These are phyloP conservation scores for Tetrahymena thermophila DNA, from an alignment of 73 alveolate species.

Conservation along the genomic window DNA sequence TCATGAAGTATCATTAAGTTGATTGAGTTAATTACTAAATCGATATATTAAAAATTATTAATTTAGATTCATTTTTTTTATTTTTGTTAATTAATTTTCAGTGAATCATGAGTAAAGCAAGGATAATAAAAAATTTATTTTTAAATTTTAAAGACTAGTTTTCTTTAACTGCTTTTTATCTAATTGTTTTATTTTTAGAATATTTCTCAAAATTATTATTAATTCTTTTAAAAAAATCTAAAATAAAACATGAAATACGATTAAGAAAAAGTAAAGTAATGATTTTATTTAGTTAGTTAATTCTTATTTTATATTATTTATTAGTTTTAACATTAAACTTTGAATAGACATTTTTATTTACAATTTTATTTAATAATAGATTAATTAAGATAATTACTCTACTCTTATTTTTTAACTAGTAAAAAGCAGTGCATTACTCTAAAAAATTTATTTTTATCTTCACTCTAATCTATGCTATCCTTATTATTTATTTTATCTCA, in stretches of 20 bases:
- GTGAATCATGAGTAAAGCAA: background rate
- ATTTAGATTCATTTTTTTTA: background rate
- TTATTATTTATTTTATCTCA: background rate
- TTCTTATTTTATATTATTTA: too few species aligned
- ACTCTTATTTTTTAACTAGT: too few species aligned
- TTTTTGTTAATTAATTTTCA: too few species aligned
- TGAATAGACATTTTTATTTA: background rate
- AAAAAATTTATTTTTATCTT: too few species aligned
- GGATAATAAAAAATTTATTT: too few species aligned
- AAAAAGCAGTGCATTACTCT: too few species aligned
- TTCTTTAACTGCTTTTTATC: background rate
- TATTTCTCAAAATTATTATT: too few species aligned
- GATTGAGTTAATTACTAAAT: background rate
- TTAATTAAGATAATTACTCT: too few species aligned
- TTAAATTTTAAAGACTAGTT: background rate
- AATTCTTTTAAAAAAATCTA: background rate
- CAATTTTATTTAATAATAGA: background rate
- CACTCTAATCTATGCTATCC: background rate
- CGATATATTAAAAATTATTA: background rate
- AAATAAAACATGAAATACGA: too few species aligned
- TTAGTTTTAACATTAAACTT: too few species aligned
- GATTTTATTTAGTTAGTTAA: too few species aligned
- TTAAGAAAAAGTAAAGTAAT: too few species aligned
- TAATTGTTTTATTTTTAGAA: background rate
- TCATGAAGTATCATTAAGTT: background rate